Evolutionary conservation across 352 stramenopile genomes (phyloP), one percentile per base, ranked within the genome.

Genomic region (Globisporangium sylvaticum): DNA sequence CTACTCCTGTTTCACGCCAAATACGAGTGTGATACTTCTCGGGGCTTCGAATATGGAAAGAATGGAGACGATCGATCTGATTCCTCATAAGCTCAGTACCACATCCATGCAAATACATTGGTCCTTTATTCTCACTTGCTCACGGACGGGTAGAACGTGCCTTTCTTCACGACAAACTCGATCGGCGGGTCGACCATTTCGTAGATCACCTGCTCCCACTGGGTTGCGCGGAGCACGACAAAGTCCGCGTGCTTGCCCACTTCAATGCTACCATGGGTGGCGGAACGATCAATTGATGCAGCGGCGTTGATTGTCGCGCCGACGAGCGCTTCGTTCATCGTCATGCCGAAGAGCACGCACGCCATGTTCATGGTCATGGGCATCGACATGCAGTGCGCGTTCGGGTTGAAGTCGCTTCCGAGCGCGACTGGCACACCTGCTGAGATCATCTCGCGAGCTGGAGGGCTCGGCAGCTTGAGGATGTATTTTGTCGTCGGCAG

Each of bases 121-220:
- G 7, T 24, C 14, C 14, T 58, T 27, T n/a, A n/a, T n/a, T n/a
- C n/a, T n/a, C n/a, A 42, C 54, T 32, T 46, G 55, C 53, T 29
- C 20, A 27, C 32, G 18, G 55, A 22, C 24, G 62, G 50, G 50
- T 67, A 67, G 37, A 67, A 61, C 27, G 6, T 58, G 65, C 87
- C 87, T 39, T 87, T 83, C 76, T 94, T 94, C 65, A 93, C 76
- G 24, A 95, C 86, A 58, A 88, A 73, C 64, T 87, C 75, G 59
- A 95, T 94, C 0, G 83, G 85, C 62, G 80, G 81, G 68, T 95
- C 84, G 22, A 70, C 82, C 79, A 95, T 93, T 69, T 92, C 84
- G 79, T 94, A 95, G 70, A 95, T 88, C 59, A 94, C 75, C 34
- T 94, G 84, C 72, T 94, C 84, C 85, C 87, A 94, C 66, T 95